Evolutionary conservation across 495 filamentous ascomycete genomes (phyloP).

Genomic region (Trichoderma parareesei): DNA sequence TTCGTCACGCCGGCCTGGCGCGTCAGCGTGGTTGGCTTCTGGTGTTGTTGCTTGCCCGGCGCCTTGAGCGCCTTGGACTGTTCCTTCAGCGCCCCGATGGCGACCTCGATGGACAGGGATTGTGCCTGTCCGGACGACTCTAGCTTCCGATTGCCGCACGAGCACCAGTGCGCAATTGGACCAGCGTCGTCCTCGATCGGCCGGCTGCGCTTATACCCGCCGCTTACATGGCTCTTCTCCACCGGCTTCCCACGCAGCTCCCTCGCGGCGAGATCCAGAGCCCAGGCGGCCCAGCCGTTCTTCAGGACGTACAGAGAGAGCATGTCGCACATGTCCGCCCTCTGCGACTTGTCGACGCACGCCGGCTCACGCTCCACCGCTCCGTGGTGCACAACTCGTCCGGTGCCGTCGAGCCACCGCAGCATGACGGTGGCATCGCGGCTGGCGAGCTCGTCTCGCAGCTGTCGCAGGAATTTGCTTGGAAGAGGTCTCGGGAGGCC

Average conservation of each 20-base stretch:
- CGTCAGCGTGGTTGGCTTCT: no score
- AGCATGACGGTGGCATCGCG: background rate
- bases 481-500: background rate
- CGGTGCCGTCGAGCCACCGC: background rate
- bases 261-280: background rate
- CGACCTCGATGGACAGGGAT: background rate
- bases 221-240: background rate
- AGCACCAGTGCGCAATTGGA: background rate
- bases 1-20: background rate
- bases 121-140: background rate
- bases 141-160: conserved; percentile 1
- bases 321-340: background rate
- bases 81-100: background rate
- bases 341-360: background rate
- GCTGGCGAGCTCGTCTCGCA: background rate
- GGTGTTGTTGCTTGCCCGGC: no score
- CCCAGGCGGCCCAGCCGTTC: background rate
- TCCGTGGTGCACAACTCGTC: conserved; percentile 1
- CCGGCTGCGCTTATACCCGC: background rate
- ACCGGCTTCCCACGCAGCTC: background rate
- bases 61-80: background rate
- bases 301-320: background rate
- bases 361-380: background rate
- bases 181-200: conserved; percentile 1
- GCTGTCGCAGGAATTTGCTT: background rate